A percentile compares a stretch with the other conserved stretches of the same genome.
Conservation (phyloP, 805 yeast genomes). For the Diddensiella transvaalensis region DNA sequence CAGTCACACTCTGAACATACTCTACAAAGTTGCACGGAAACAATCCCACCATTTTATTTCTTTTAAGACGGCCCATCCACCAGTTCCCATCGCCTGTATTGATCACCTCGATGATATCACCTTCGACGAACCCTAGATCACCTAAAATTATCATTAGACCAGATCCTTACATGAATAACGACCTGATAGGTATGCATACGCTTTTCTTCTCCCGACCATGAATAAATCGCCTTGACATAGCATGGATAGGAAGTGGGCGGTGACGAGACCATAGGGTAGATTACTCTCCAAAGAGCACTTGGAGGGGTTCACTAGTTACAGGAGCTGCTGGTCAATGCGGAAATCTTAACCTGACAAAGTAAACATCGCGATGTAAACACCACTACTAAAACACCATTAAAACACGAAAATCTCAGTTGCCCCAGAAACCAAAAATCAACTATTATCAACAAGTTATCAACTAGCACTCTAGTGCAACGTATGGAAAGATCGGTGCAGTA, state of each 20-base stretch:
- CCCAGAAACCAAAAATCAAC: too few species aligned
- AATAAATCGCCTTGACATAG: conserved; percentile 74
- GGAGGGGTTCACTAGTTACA: too few species aligned
- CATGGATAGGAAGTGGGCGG: conserved; percentile 48
- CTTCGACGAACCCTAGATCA: conserved; percentile 91
- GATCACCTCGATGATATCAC: conserved; percentile 83
- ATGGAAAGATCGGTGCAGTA: too few species aligned
- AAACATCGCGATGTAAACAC: too few species aligned
- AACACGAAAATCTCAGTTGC: too few species aligned
- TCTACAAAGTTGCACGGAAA: conserved; percentile 88
- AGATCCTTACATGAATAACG: not conserved
- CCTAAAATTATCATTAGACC: conserved; percentile 16
- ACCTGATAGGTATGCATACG: conserved; percentile 40
- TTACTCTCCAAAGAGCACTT: too few species aligned
- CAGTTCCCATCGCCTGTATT: conserved; percentile 81
- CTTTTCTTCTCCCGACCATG: conserved; percentile 91
- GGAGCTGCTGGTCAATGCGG: too few species aligned
- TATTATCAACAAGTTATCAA: too few species aligned
- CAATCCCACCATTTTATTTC: conserved; percentile 79
- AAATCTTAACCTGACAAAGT: too few species aligned
- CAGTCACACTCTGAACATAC: conserved; percentile 23
- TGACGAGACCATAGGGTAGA: conserved; percentile 25
- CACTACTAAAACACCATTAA: too few species aligned
- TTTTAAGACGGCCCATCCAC: conserved; percentile 80
- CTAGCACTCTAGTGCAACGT: too few species aligned